phyloP scores from a whole-genome alignment of 75 land plant genomes.

The Selaginella moellendorffii region DNA sequence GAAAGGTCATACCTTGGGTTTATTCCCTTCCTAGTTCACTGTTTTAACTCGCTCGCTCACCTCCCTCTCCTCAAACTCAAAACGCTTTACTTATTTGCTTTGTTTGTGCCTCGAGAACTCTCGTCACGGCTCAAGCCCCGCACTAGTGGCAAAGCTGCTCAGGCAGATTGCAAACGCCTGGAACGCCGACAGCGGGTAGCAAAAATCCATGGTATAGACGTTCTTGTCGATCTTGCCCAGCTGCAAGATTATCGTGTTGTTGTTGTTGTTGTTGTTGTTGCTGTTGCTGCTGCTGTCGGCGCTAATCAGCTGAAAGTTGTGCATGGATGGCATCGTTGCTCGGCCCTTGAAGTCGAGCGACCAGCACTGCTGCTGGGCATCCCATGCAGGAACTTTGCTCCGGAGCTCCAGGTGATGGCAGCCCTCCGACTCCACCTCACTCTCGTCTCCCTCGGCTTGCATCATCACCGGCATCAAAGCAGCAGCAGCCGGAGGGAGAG shows the following conservation, averaged over 20 bases:
- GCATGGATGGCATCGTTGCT: slow-evolving; percentile 16
- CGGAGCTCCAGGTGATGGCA: not conserved
- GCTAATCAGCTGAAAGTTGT: slow-evolving; percentile 16
- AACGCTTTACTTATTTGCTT: too few species aligned
- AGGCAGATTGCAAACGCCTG: slow-evolving; percentile 16
- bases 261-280: not conserved
- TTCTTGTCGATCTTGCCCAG: slow-evolving; percentile 16
- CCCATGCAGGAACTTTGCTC: slow-evolving; percentile 16
- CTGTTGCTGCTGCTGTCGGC: not conserved
- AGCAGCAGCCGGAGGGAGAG: not conserved
- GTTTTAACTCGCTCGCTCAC: too few species aligned
- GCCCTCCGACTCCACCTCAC: too few species aligned
- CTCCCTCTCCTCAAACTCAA: too few species aligned
- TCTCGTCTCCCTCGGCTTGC: too few species aligned
- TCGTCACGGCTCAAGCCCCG: slow-evolving; percentile 13
- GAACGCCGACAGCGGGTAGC: slow-evolving; percentile 16
- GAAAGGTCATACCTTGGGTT: too few species aligned
- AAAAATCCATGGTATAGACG: slow-evolving; percentile 11
- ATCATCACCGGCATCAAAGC: too few species aligned
- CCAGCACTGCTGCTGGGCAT: slow-evolving; percentile 12
- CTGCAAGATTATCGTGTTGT: slow-evolving; percentile 7
- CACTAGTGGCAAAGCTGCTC: slow-evolving; percentile 16
- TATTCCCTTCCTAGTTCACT: too few species aligned
- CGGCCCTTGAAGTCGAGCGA: slow-evolving; percentile 17
- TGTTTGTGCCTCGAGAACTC: not conserved